Evolutionary conservation across 75 land plant species (phyloP).

Genomic region (Gnetum montanum): DNA sequence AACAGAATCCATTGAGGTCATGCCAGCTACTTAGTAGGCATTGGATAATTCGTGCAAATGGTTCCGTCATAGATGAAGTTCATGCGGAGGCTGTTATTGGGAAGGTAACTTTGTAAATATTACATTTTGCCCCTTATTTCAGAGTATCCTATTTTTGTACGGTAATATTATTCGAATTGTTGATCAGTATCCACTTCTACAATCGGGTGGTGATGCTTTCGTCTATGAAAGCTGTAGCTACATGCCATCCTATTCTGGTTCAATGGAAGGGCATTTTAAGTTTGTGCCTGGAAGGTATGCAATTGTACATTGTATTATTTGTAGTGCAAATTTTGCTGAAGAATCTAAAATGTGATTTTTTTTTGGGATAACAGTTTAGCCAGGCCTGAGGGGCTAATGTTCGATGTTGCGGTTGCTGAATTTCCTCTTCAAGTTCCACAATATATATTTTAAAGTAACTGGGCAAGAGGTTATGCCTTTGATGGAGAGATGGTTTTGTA

Average conservation of each 20-base stretch:
- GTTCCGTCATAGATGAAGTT: slow-evolving; percentile 35
- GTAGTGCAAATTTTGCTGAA: background rate
- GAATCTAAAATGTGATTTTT: background rate
- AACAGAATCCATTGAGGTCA: slow-evolving; percentile 27
- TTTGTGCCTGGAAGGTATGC: slow-evolving; percentile 94
- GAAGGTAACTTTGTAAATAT: slow-evolving; percentile 30
- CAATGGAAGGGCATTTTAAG: slow-evolving; percentile 76
- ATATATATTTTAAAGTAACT: slow-evolving; percentile 51
- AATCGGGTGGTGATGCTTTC: slow-evolving; percentile 45
- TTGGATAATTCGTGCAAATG: slow-evolving; percentile 71
- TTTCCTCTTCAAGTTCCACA: slow-evolving; percentile 60
- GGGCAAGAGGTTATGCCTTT: background rate
- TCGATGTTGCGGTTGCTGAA: slow-evolving; percentile 53
- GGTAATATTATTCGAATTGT: background rate
- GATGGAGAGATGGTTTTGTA: too few relatives aligned
- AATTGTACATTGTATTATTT: background rate
- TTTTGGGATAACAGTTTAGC: slow-evolving; percentile 30
- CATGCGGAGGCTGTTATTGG: slow-evolving; percentile 81
- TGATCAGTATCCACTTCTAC: slow-evolving; percentile 64
- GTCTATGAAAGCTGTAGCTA: slow-evolving; percentile 71
- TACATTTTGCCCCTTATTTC: background rate
- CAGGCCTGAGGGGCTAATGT: slow-evolving; percentile 46
- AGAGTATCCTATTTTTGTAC: background rate
- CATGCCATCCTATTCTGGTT: slow-evolving; percentile 38
- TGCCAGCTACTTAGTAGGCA: slow-evolving; percentile 78